phyloP scores from a whole-genome alignment of 2,329 filamentous ascomycete species.

The Teratosphaeria zuluensis region DNA sequence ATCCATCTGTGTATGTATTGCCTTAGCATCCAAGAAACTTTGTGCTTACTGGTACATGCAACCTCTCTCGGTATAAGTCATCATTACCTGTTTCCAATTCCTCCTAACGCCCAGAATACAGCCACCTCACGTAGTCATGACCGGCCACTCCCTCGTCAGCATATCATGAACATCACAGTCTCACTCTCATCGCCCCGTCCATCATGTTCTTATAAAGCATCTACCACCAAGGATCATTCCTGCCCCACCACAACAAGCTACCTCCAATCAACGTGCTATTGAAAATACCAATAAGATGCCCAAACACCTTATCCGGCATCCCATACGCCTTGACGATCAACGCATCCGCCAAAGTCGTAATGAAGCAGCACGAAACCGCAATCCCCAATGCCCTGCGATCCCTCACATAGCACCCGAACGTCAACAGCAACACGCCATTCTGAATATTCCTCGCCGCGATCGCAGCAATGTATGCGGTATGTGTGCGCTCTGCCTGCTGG shows the following conservation, averaged over 20 bases:
- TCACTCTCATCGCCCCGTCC: not conserved
- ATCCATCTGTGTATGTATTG: too few relatives aligned
- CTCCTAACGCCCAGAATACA: too few relatives aligned
- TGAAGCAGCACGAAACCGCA: slow-evolving; percentile 14
- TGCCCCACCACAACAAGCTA: slow-evolving; percentile 20
- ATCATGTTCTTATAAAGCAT: not conserved
- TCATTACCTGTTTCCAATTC: too few relatives aligned
- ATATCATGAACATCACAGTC: not conserved
- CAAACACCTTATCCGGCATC: slow-evolving; percentile 13
- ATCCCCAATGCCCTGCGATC: slow-evolving; percentile 23
- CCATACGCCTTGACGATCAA: slow-evolving; percentile 22
- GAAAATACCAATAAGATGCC: slow-evolving; percentile 21
- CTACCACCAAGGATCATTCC: slow-evolving; percentile 11
- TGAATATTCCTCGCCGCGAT: slow-evolving; percentile 24
- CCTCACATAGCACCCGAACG: slow-evolving; percentile 22
- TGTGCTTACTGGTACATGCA: too few relatives aligned
- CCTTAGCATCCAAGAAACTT: too few relatives aligned
- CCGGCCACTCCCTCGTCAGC: too few relatives aligned
- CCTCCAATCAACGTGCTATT: slow-evolving; percentile 21
- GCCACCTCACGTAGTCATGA: too few relatives aligned
- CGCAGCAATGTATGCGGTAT: slow-evolving; percentile 18
- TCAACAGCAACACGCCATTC: slow-evolving; percentile 22
- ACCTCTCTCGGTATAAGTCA: too few relatives aligned
- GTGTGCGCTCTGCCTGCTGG: slow-evolving; percentile 11
- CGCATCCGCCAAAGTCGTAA: slow-evolving; percentile 23